phyloP scores from a whole-genome alignment of 495 filamentous ascomycete species.

The Ascobolus immersus region DNA sequence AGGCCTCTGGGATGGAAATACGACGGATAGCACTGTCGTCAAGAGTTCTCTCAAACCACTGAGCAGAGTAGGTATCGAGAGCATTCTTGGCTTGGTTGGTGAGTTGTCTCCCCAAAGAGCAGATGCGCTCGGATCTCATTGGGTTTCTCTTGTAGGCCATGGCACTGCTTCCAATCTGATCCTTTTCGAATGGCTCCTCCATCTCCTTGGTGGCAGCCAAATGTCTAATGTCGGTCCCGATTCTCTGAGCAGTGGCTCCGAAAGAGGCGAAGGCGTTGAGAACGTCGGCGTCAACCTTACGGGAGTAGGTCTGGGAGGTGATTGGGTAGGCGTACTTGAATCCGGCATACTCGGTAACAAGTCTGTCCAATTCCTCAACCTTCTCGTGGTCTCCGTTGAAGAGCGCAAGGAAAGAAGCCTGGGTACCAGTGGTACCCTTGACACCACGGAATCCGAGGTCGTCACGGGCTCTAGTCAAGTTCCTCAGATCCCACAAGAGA shows the following conservation, averaged over 20 bases:
- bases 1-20: slow-evolving; percentile 47
- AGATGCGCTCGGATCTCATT: slow-evolving; percentile 72
- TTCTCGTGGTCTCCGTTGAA: slow-evolving; percentile 62
- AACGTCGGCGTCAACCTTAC: slow-evolving; percentile 65
- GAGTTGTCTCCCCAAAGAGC: slow-evolving; percentile 46
- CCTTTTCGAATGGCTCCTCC: slow-evolving; percentile 77
- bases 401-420: slow-evolving; percentile 57
- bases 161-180: slow-evolving; percentile 35
- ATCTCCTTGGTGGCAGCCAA: slow-evolving; percentile 58
- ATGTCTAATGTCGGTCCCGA: slow-evolving; percentile 52
- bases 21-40: slow-evolving; percentile 18
- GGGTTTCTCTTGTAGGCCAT: slow-evolving; percentile 85
- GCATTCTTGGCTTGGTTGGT: slow-evolving; percentile 39
- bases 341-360: slow-evolving; percentile 64
- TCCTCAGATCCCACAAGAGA: slow-evolving; percentile 61
- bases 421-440: slow-evolving; percentile 55
- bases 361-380: slow-evolving; percentile 48
- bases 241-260: slow-evolving; percentile 55
- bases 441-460: slow-evolving; percentile 64
- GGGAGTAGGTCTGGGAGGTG: slow-evolving; percentile 53
- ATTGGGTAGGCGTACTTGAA: slow-evolving; percentile 50
- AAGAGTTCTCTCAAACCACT: slow-evolving; percentile 51
- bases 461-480: slow-evolving; percentile 47
- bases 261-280: slow-evolving; percentile 59
- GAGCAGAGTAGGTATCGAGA: slow-evolving; percentile 49